Percentiles rank a stretch among this genome's conserved stretches.
Evolutionary conservation across 2,329 filamentous ascomycete species (phyloP).

Genomic region (Stagonosporopsis vannaccii): DNA sequence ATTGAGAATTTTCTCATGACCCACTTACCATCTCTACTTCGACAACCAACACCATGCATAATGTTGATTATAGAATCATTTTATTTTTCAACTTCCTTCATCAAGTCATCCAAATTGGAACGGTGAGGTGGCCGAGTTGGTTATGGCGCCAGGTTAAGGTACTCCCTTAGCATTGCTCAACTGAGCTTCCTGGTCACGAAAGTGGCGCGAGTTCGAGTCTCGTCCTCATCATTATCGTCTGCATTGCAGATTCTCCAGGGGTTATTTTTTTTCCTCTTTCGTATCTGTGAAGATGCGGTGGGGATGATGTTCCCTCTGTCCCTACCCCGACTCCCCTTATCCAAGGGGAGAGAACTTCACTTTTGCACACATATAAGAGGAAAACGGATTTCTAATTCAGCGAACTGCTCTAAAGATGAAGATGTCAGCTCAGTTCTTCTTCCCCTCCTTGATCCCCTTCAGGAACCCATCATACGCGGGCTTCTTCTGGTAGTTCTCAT

Average conservation of each 20-base stretch:
- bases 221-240: constrained; percentile 6
- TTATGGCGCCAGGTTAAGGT: constrained; percentile 11
- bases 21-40: no score
- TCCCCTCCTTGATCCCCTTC: constrained; percentile 31
- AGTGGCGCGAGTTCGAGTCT: constrained; percentile 11
- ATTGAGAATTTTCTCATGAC: no score
- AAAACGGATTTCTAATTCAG: no score
- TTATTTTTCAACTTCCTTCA: no score
- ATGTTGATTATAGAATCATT: no score
- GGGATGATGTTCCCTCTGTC: no score
- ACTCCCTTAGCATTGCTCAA: constrained; percentile 2
- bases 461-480: constrained; percentile 45
- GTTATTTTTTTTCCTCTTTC: background rate
- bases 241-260: background rate
- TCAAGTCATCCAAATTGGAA: background rate
- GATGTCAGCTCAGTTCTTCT: constrained; percentile 14
- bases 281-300: no score
- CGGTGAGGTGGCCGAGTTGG: constrained; percentile 1
- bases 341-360: no score
- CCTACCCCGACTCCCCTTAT: no score
- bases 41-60: no score
- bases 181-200: constrained; percentile 4
- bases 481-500: constrained; percentile 46
- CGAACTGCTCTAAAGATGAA: no score
- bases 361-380: no score